Conservation (phyloP, 2,329 filamentous ascomycete genomes). For the Seiridium cupressi region DNA sequence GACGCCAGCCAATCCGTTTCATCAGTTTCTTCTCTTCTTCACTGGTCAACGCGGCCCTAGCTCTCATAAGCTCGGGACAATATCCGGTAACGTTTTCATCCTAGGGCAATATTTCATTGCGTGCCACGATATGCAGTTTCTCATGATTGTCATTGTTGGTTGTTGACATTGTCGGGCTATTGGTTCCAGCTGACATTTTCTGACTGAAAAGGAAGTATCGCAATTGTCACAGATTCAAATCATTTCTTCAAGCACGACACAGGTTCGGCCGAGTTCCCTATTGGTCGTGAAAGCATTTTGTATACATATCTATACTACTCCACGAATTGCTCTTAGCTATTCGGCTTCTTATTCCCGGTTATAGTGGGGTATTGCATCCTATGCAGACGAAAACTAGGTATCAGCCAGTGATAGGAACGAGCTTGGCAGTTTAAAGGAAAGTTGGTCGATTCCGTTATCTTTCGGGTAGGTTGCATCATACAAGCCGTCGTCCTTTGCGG, state of each 20-base stretch:
- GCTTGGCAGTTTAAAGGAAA: background rate
- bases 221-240: no score
- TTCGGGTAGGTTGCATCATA: background rate
- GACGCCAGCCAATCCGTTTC: constrained; percentile 35
- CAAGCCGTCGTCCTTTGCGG: background rate
- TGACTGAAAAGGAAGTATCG: no score
- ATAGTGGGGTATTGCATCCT: background rate
- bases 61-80: background rate
- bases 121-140: background rate
- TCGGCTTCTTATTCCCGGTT: background rate
- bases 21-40: constrained; percentile 36
- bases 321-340: background rate
- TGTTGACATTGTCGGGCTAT: background rate
- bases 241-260: no score
- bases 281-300: no score
- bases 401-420: background rate
- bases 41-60: constrained; percentile 27
- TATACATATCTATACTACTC: no score
- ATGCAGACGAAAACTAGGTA: background rate
- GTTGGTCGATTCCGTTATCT: background rate
- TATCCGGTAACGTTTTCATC: background rate
- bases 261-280: no score
- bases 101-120: background rate
- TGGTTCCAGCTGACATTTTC: background rate
- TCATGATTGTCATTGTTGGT: background rate